Evolutionary conservation across 768 basidiomycete genomes (phyloP).

Genomic region (Mycena metata): DNA sequence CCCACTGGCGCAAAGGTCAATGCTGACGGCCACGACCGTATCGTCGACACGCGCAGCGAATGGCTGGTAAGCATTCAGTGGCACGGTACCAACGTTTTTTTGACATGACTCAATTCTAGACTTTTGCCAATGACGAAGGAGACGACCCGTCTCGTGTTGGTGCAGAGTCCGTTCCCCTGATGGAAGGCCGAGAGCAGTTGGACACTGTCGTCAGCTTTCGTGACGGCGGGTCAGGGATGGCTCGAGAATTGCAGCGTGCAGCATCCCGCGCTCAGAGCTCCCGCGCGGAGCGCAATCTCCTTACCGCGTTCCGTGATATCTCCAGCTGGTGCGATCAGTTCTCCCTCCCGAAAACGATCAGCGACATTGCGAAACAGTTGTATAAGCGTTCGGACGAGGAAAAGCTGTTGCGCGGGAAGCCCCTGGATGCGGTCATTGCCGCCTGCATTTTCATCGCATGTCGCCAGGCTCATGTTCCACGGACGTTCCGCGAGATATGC

Average conservation of each 20-base stretch:
- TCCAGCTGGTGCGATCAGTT: constrained; percentile 96
- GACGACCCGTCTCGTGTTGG: constrained; percentile 99
- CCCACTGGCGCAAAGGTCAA: too few relatives aligned
- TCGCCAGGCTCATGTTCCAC: constrained; percentile 93
- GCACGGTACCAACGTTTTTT: constrained; percentile 36
- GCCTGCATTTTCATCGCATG: constrained; percentile 99
- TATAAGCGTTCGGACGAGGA: constrained; percentile 98
- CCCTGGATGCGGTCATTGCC: constrained; percentile 92
- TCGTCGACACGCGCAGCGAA: constrained; percentile 98
- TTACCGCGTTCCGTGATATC: constrained; percentile 92
- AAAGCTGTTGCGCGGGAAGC: constrained; percentile 91
- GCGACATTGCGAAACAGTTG: constrained; percentile 96
- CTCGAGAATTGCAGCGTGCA: constrained; percentile 93
- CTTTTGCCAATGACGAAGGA: constrained; percentile 99
- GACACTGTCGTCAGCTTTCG: constrained; percentile 96
- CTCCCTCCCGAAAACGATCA: constrained; percentile 92
- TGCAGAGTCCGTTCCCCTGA: constrained; percentile 91
- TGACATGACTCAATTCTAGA: constrained; percentile 62
- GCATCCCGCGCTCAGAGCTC: constrained; percentile 84
- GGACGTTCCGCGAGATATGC: constrained; percentile 97
- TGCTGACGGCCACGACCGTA: too few relatives aligned
- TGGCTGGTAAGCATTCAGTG: constrained; percentile 81
- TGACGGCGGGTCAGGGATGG: constrained; percentile 94
- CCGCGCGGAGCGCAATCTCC: constrained; percentile 87
- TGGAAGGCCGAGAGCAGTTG: constrained; percentile 95